Evolutionary conservation across 2,329 filamentous ascomycete species (phyloP).

Genomic region (Botrytis deweyae): DNA sequence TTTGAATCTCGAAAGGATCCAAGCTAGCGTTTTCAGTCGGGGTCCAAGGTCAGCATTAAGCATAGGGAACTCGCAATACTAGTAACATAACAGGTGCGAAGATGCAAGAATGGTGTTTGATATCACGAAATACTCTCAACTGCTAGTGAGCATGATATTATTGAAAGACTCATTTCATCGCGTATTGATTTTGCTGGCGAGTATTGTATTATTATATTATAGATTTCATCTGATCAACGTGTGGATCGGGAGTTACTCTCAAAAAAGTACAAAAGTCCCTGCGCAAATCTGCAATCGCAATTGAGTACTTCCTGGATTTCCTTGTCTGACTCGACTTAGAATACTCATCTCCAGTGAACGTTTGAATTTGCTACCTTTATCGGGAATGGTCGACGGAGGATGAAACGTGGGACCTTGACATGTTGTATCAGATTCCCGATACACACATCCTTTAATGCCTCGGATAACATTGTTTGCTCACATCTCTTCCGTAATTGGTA

Average conservation of each 20-base stretch:
- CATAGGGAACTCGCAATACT: not conserved
- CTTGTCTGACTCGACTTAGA: not conserved
- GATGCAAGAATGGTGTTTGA: slow-evolving; percentile 11
- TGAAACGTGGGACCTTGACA: slow-evolving; percentile 12
- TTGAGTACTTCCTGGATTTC: not conserved
- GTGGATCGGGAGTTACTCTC: not conserved
- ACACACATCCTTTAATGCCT: slow-evolving; percentile 9
- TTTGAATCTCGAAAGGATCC: slow-evolving; percentile 36
- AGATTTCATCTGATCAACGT: slow-evolving; percentile 3
- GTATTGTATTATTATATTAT: not conserved
- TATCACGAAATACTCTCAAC: not conserved
- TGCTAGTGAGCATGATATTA: not conserved
- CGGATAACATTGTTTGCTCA: slow-evolving; percentile 12
- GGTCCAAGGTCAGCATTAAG: slow-evolving; percentile 25
- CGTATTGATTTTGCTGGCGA: not conserved
- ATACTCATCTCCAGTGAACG: not conserved
- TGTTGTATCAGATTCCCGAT: slow-evolving; percentile 14
- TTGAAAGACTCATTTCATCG: not conserved
- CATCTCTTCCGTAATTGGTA: slow-evolving; percentile 1
- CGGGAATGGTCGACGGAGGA: slow-evolving; percentile 3
- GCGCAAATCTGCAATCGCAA: not conserved
- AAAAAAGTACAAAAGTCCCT: not conserved
- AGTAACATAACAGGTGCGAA: slow-evolving; percentile 5
- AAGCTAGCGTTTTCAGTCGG: slow-evolving; percentile 37
- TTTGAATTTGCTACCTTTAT: slow-evolving; percentile 1